Evolutionary conservation across 2,329 filamentous ascomycete species (phyloP).

Genomic region (Exophiala viscosa): DNA sequence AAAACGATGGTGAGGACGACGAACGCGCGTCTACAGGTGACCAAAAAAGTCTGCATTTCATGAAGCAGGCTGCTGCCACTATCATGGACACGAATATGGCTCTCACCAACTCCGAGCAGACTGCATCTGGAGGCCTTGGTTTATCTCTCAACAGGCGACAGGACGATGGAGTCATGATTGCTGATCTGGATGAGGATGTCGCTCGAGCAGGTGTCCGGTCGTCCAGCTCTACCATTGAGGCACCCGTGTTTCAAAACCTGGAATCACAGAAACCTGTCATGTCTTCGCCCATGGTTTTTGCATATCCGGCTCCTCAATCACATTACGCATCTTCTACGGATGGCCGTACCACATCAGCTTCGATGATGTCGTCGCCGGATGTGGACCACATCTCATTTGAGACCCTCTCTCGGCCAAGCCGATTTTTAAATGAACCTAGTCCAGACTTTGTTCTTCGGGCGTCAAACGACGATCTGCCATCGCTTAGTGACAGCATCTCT

Average conservation of each 20-base stretch:
- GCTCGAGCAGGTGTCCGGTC: conserved; percentile 18
- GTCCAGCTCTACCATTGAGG: conserved; percentile 29
- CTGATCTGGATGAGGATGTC: conserved; percentile 26
- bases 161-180: conserved; percentile 26
- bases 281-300: conserved; percentile 42
- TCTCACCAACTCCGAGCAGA: conserved; percentile 22
- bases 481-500: conserved; percentile 48
- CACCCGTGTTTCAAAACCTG: conserved; percentile 18
- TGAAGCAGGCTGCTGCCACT: conserved; percentile 4
- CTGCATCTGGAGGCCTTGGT: conserved; percentile 23
- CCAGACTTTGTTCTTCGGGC: conserved; percentile 38
- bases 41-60: not conserved
- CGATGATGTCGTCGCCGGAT: conserved; percentile 46
- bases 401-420: conserved; percentile 37
- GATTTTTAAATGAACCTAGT: conserved; percentile 33
- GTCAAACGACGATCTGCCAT: conserved; percentile 49
- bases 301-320: conserved; percentile 38
- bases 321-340: conserved; percentile 37
- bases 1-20: conserved; percentile 1
- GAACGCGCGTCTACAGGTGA: not conserved
- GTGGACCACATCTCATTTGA: conserved; percentile 41
- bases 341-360: conserved; percentile 37
- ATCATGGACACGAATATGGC: not conserved
- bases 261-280: conserved; percentile 38
- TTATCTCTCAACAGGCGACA: conserved; percentile 14